phyloP scores from a whole-genome alignment of 768 basidiomycete genomes.

The Suillus luteus region DNA sequence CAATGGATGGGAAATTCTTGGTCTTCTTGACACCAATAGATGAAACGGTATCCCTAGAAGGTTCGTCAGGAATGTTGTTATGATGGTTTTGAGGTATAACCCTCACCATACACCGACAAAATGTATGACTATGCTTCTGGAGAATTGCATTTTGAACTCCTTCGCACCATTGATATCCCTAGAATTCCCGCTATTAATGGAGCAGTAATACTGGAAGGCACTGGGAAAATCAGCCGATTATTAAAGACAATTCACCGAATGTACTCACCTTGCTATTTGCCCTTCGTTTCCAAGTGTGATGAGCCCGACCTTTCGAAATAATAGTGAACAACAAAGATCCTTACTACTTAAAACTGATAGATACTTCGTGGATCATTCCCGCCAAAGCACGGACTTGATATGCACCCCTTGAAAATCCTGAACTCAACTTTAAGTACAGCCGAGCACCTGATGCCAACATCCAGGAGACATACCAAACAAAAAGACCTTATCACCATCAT shows the following conservation, averaged over 20 bases:
- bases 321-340: not conserved
- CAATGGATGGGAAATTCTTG: constrained; percentile 27
- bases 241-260: not conserved
- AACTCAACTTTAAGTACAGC: not conserved
- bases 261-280: not conserved
- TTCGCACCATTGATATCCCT: not conserved
- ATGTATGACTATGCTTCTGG: not conserved
- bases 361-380: constrained; percentile 9
- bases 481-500: constrained; percentile 10
- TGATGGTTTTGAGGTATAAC: not conserved
- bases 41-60: constrained; percentile 40
- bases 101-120: constrained; percentile 9
- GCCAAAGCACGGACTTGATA: constrained; percentile 10
- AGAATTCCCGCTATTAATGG: not conserved
- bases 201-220: constrained; percentile 1
- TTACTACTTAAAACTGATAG: not conserved
- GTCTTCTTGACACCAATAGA: constrained; percentile 38
- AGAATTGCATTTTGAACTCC: constrained; percentile 2
- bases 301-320: constrained; percentile 30
- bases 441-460: not conserved
- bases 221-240: not conserved
- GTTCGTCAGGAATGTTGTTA: not conserved
- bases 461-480: constrained; percentile 5
- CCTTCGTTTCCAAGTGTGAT: not conserved
- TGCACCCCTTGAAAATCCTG: constrained; percentile 9